These are phyloP conservation scores for Wallemia ichthyophaga DNA, from an alignment of 1,284 basidiomycete genomes.

Conservation along the genomic window DNA sequence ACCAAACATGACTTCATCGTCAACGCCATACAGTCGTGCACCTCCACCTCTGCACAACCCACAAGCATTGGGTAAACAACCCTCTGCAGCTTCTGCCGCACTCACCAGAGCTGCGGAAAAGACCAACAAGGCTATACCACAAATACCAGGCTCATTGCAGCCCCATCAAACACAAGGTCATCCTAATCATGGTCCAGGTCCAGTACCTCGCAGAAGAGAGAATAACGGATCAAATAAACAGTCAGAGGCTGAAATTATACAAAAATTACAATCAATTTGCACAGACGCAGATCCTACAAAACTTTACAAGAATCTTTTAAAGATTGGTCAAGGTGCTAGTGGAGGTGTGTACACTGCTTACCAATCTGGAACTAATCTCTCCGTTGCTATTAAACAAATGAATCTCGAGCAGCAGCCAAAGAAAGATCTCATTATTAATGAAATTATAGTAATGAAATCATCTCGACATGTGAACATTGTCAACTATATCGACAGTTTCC, in stretches of 20 bases:
- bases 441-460: slow-evolving; percentile 94
- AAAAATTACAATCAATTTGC: slow-evolving; percentile 70
- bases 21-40: slow-evolving; percentile 1
- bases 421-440: slow-evolving; percentile 98
- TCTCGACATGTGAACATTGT: slow-evolving; percentile 92
- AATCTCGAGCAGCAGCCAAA: slow-evolving; percentile 98
- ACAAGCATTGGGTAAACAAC: slow-evolving; percentile 3
- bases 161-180: background rate
- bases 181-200: slow-evolving; percentile 9
- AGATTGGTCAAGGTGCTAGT: slow-evolving; percentile 93
- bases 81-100: slow-evolving; percentile 4
- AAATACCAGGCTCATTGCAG: slow-evolving; percentile 7
- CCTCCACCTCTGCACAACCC: slow-evolving; percentile 3
- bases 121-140: slow-evolving; percentile 7
- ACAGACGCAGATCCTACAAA: slow-evolving; percentile 88
- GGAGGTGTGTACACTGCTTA: slow-evolving; percentile 96
- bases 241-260: slow-evolving; percentile 68
- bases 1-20: background rate
- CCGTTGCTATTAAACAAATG: slow-evolving; percentile 99
- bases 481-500: slow-evolving; percentile 95
- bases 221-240: slow-evolving; percentile 43
- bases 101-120: slow-evolving; percentile 7
- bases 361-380: slow-evolving; percentile 69
- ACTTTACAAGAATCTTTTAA: slow-evolving; percentile 67
- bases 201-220: slow-evolving; percentile 53